These are phyloP conservation scores for Cladophialophora yegresii DNA, from an alignment of 2,329 filamentous ascomycete species.

Conservation along the genomic window DNA sequence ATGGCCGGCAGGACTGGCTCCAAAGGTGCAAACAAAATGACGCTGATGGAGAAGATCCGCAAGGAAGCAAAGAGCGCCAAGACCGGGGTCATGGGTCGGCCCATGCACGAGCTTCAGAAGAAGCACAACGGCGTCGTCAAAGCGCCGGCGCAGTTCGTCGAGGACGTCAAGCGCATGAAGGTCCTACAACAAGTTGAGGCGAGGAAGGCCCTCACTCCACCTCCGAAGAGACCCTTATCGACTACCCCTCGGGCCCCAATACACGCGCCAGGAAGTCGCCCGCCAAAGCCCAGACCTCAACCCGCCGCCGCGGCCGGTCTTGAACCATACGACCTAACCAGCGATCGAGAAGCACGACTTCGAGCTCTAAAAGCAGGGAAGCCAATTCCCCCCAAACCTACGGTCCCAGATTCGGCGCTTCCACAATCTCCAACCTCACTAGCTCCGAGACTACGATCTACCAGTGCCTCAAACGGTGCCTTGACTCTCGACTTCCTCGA, in stretches of 20 bases:
- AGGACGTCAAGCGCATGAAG: slow-evolving; percentile 37
- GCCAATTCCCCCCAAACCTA: slow-evolving; percentile 14
- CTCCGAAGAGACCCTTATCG: slow-evolving; percentile 2
- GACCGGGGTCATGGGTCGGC: slow-evolving; percentile 40
- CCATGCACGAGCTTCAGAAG: slow-evolving; percentile 47
- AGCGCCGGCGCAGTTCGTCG: slow-evolving; percentile 47
- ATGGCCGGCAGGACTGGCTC: slow-evolving; percentile 36
- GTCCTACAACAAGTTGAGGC: slow-evolving; percentile 2
- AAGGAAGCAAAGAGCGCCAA: slow-evolving; percentile 59
- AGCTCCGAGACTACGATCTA: neutral
- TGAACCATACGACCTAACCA: slow-evolving; percentile 31
- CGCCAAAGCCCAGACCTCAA: neutral
- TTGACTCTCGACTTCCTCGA: slow-evolving; percentile 34
- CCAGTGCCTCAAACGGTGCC: slow-evolving; percentile 5
- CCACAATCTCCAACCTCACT: neutral
- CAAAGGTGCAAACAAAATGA: slow-evolving; percentile 45
- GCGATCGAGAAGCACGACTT: slow-evolving; percentile 41
- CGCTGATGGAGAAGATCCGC: slow-evolving; percentile 57
- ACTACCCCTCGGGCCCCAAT: slow-evolving; percentile 20
- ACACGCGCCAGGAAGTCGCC: slow-evolving; percentile 15
- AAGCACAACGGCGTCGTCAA: slow-evolving; percentile 44
- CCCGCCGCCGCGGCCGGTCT: slow-evolving; percentile 7
- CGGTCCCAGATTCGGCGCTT: neutral
- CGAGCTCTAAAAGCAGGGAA: slow-evolving; percentile 40
- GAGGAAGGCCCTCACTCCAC: slow-evolving; percentile 7